Base-by-base conservation (phyloP, 1,284 basidiomycete species). In the Boletellus dicymbophilus region DNA sequence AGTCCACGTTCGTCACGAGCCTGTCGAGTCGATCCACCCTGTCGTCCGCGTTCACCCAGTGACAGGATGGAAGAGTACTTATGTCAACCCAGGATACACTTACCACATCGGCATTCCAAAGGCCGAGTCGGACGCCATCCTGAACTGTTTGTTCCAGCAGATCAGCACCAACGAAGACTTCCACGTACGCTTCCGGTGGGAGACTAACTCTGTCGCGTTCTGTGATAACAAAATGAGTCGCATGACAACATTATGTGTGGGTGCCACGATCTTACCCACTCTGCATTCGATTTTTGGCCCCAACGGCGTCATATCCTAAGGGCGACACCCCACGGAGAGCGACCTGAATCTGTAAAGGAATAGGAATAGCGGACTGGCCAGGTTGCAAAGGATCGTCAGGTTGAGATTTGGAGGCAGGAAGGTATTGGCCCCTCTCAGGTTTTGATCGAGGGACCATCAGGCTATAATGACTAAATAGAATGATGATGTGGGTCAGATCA, bases 261-360 rank as follows among this genome's bases (percentile, higher is more conserved):
- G 31, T 16, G 15, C 31, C 13, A 28, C 11, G 25, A 46, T 45
- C 59, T 51, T 30, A 88, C 79, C 22, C 90, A 93, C 61, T 81
- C 84, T 11, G 90, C 82, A 7, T 88, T 87, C 60, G 85, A 89
- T 67, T 88, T 87, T 68, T 89, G 80, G 82, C 85, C 86, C 21
- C 77, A 80, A 38, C 81, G 76, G 39, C 80, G 90, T 44, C 90
- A 93, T 62, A 90, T 88, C 9, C 72, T 92, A 38, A 82, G 90
- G 44, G 84, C 85, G n/a, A 93, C 90, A 3, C 90, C 90, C 42
- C 88, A 87, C 56, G 91, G 82, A 22, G 88, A 93, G 67, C 78
- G 77, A 50, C 90, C 90, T 3, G 73, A 77, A 20, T 88, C 85
- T 1, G 90, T 92, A n/a, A 79, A 74, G 36, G 85, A 83, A 39